Conservation (phyloP, 805 yeast genomes). For the Lipomyces starkeyi region DNA sequence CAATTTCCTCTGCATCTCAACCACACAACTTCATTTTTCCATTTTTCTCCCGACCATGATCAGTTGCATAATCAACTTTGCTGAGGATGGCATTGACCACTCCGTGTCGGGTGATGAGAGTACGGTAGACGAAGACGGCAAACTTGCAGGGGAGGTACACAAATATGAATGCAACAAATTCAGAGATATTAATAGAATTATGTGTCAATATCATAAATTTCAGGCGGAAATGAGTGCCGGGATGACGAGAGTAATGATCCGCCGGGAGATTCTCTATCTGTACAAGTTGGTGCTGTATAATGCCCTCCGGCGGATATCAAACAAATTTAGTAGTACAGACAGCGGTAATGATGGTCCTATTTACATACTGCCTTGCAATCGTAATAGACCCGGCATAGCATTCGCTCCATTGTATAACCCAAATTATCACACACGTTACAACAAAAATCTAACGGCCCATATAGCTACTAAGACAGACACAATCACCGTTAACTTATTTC, state of each 20-base stretch:
- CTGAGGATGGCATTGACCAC: background rate
- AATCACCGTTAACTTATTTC: background rate
- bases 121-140: background rate
- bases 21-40: no score
- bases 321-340: no score
- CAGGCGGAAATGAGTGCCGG: constrained; percentile 21
- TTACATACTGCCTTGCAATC: no score
- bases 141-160: constrained; percentile 26
- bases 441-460: background rate
- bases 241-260: constrained; percentile 18
- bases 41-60: no score
- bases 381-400: no score
- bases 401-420: no score
- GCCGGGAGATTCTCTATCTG: no score
- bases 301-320: no score
- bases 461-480: background rate
- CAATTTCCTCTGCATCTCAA: no score
- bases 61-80: background rate
- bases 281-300: no score
- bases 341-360: no score
- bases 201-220: constrained; percentile 28
- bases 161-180: constrained; percentile 21
- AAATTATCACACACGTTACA: background rate
- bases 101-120: background rate
- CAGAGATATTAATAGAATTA: constrained; percentile 23